Evolutionary conservation across 1,284 basidiomycete genomes (phyloP).

Genomic region (Rhizoctonia solani): DNA sequence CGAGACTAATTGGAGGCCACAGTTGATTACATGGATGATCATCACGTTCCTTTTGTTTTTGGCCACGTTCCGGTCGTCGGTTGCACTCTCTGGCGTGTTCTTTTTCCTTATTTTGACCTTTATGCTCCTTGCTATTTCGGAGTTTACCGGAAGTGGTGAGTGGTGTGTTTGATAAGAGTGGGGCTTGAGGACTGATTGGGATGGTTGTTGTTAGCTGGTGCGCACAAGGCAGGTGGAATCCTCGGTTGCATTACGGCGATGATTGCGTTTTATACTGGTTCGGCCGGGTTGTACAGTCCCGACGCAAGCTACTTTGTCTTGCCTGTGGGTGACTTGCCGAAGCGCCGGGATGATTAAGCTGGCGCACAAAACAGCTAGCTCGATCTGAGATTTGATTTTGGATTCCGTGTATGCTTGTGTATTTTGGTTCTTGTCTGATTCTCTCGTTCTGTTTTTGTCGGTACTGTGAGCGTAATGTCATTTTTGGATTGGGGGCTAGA

Average conservation of each 20-base stretch:
- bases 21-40: slow-evolving; percentile 40
- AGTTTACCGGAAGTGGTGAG: slow-evolving; percentile 41
- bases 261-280: slow-evolving; percentile 47
- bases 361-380: neutral
- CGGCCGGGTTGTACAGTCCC: slow-evolving; percentile 60
- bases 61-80: slow-evolving; percentile 49
- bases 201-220: neutral
- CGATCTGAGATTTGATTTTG: neutral
- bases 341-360: slow-evolving; percentile 13
- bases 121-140: slow-evolving; percentile 48
- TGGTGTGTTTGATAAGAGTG: neutral
- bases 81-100: slow-evolving; percentile 53
- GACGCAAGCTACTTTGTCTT: slow-evolving; percentile 43
- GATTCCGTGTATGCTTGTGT: neutral
- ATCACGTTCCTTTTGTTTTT: slow-evolving; percentile 44
- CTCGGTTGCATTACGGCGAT: slow-evolving; percentile 15
- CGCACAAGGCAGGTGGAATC: slow-evolving; percentile 25
- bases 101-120: slow-evolving; percentile 57
- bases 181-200: neutral
- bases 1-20: neutral
- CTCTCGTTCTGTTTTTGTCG: neutral
- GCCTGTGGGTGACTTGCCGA: slow-evolving; percentile 33
- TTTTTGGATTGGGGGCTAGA: neutral
- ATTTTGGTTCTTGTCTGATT: neutral
- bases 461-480: neutral